These are phyloP conservation scores for Pseudogymnoascus destructans DNA, from an alignment of 2,329 filamentous ascomycete genomes.

Conservation along the genomic window DNA sequence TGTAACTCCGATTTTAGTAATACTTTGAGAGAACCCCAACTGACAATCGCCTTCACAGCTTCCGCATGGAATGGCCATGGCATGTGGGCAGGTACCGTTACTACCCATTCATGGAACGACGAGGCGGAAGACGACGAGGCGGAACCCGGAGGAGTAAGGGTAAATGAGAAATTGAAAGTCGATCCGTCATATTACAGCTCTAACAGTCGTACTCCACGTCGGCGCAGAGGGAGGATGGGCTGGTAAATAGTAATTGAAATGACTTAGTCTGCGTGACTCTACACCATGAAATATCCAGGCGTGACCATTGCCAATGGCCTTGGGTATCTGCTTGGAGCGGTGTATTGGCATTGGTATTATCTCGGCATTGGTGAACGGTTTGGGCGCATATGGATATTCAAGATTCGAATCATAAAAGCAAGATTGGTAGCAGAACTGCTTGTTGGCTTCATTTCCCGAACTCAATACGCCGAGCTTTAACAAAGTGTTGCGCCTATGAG, in stretches of 20 bases:
- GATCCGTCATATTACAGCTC: conserved; percentile 15
- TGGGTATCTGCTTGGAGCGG: neutral
- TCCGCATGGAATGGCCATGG: conserved; percentile 60
- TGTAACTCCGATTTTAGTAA: conserved; percentile 6
- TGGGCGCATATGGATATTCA: neutral
- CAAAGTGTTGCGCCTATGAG: conserved; percentile 5
- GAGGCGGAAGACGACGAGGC: conserved; percentile 44
- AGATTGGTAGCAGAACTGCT: conserved; percentile 8
- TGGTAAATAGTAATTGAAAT: neutral
- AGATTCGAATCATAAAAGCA: conserved; percentile 2
- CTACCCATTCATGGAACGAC: conserved; percentile 55
- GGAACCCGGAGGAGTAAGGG: conserved; percentile 31
- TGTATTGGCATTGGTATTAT: neutral
- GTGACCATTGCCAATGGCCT: neutral
- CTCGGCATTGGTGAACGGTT: neutral
- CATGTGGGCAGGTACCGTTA: conserved; percentile 50
- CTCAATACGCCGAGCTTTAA: conserved; percentile 8
- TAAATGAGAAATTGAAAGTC: conserved; percentile 30
- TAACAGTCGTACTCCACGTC: neutral
- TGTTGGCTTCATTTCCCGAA: conserved; percentile 8
- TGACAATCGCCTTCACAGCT: conserved; percentile 29
- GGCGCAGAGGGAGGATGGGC: neutral
- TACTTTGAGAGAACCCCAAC: neutral
- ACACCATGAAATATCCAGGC: neutral
- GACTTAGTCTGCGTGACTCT: neutral